Conservation (phyloP, 495 filamentous ascomycete species). For the Poronia punctata region DNA sequence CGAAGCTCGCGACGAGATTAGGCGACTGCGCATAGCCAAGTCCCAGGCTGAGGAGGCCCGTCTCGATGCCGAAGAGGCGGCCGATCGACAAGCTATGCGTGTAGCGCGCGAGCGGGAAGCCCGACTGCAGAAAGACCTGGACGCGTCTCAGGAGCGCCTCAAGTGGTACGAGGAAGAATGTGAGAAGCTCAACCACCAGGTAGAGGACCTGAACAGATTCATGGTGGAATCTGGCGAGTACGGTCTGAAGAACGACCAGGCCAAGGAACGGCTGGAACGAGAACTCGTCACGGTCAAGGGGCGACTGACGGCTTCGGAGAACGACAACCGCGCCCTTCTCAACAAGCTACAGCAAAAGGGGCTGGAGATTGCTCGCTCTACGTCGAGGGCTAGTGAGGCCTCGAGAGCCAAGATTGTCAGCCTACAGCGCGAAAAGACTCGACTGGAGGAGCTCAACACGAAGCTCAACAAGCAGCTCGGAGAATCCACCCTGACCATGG, state of each 20-base stretch:
- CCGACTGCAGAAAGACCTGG: conserved; percentile 69
- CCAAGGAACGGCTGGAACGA: conserved; percentile 85
- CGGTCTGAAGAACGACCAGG: conserved; percentile 79
- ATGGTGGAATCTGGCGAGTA: conserved; percentile 85
- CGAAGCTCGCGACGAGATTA: conserved; percentile 78
- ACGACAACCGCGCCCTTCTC: conserved; percentile 89
- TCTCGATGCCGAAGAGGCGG: conserved; percentile 68
- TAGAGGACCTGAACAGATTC: conserved; percentile 73
- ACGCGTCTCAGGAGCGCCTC: conserved; percentile 60
- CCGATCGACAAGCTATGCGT: conserved; percentile 70
- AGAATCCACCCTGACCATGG: conserved; percentile 76
- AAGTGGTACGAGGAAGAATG: conserved; percentile 72
- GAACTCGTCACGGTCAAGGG: conserved; percentile 92
- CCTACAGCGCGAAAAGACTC: conserved; percentile 78
- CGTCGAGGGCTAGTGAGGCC: conserved; percentile 76
- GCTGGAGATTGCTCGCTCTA: conserved; percentile 88
- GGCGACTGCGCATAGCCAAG: conserved; percentile 73
- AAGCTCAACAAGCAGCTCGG: conserved; percentile 78
- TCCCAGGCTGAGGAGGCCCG: conserved; percentile 78
- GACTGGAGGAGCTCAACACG: conserved; percentile 75
- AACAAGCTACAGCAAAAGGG: conserved; percentile 99
- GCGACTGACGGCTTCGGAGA: conserved; percentile 85
- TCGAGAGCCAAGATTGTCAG: conserved; percentile 69
- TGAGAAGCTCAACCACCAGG: conserved; percentile 60
- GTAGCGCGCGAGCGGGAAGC: conserved; percentile 77